These are phyloP conservation scores for Petunia secreta DNA, from an alignment of 257 asterid species.

Conservation along the genomic window DNA sequence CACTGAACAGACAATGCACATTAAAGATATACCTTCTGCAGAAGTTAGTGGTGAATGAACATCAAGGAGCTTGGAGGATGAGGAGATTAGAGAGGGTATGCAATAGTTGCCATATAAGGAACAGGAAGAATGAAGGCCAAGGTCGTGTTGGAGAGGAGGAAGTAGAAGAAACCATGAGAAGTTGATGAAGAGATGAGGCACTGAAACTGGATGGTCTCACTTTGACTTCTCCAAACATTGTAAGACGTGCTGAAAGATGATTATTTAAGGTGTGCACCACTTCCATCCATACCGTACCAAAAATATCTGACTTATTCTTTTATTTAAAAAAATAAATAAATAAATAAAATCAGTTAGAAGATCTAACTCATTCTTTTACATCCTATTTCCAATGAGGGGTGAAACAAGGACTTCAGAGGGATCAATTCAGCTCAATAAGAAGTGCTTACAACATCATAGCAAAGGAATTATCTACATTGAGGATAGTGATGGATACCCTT, in stretches of 20 bases:
- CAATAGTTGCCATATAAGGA: not conserved
- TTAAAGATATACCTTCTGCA: not conserved
- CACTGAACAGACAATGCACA: not conserved
- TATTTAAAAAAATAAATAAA: not conserved
- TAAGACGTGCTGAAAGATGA: not conserved
- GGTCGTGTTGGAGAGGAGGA: not conserved
- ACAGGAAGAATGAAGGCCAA: slow-evolving; percentile 4
- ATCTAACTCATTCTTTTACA: not conserved
- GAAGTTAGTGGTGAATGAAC: not conserved
- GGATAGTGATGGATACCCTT: too few relatives aligned
- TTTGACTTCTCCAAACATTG: not conserved
- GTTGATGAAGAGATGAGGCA: not conserved
- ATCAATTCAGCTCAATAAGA: too few relatives aligned
- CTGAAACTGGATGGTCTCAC: not conserved
- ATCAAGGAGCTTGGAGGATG: not conserved
- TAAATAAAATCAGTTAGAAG: not conserved
- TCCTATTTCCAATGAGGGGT: not conserved
- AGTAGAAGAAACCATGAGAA: not conserved
- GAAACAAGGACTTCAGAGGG: not conserved
- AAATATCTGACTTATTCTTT: not conserved
- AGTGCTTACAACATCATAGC: not conserved
- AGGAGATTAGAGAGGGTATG: not conserved
- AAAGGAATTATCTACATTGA: too few relatives aligned
- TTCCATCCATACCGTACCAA: not conserved
- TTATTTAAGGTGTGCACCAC: not conserved